Conservation (phyloP, 1,139 yeast genomes). For the Arxiozyma bovina region DNA sequence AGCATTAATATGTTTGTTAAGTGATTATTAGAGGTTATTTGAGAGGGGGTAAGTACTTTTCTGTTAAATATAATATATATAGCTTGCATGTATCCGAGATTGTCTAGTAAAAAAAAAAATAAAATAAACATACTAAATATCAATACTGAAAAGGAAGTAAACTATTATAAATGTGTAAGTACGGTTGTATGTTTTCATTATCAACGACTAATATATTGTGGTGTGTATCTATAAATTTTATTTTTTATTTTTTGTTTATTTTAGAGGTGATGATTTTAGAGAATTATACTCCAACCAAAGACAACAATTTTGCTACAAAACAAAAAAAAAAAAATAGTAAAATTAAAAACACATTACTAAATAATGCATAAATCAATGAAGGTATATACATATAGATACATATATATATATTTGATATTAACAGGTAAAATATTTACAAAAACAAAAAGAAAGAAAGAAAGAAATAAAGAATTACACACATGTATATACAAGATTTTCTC, state of each 20-base stretch:
- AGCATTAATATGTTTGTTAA: not conserved
- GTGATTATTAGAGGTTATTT: too few relatives aligned
- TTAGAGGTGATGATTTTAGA: not conserved
- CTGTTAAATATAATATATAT: too few relatives aligned
- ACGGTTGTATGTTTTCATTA: too few relatives aligned
- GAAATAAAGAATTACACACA: not conserved
- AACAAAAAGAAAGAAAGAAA: not conserved
- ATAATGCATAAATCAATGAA: not conserved
- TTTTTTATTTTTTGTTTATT: not conserved
- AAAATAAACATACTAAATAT: too few relatives aligned
- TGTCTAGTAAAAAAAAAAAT: too few relatives aligned
- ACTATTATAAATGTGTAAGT: too few relatives aligned
- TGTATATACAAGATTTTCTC: too few relatives aligned
- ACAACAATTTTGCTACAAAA: slow-evolving; percentile 2
- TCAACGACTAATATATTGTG: too few relatives aligned
- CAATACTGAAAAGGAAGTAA: too few relatives aligned
- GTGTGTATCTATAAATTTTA: too few relatives aligned
- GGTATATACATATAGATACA: not conserved
- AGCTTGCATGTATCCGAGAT: not conserved
- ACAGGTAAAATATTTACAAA: not conserved
- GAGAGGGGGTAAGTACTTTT: too few relatives aligned
- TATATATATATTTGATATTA: not conserved
- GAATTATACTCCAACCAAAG: not conserved
- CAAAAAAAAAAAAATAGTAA: not conserved
- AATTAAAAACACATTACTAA: not conserved